These are phyloP conservation scores for Neobulgaria alba DNA, from an alignment of 2,329 filamentous ascomycete species.

Conservation along the genomic window DNA sequence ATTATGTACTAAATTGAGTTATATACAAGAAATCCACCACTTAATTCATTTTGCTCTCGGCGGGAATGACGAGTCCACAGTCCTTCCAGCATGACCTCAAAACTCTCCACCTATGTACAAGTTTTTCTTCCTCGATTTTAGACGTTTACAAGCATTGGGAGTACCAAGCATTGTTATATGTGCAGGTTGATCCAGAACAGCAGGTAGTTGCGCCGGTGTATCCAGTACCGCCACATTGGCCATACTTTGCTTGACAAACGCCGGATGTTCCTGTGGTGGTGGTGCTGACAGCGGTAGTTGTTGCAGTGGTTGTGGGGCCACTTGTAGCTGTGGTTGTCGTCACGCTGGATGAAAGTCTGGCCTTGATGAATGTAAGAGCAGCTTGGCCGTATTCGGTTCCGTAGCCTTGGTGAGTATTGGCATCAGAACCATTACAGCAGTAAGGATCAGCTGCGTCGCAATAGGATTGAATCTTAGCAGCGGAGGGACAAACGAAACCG, in stretches of 20 bases:
- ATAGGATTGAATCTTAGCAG: slow-evolving; percentile 48
- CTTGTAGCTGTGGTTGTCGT: slow-evolving; percentile 1
- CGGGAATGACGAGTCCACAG: too few species aligned
- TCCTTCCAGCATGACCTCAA: neutral
- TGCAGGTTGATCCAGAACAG: slow-evolving; percentile 20
- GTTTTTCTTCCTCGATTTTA: too few species aligned
- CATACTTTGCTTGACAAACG: neutral
- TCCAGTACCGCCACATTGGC: slow-evolving; percentile 14
- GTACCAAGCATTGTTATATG: slow-evolving; percentile 18
- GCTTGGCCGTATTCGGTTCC: slow-evolving; percentile 46
- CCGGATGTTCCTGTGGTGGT: slow-evolving; percentile 1
- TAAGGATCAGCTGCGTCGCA: slow-evolving; percentile 52
- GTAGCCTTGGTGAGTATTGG: slow-evolving; percentile 48
- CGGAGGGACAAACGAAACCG: slow-evolving; percentile 45
- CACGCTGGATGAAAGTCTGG: slow-evolving; percentile 32
- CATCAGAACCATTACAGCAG: slow-evolving; percentile 51
- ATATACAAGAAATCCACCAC: too few species aligned
- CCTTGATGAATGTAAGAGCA: slow-evolving; percentile 49
- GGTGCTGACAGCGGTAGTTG: slow-evolving; percentile 3
- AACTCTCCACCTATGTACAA: neutral
- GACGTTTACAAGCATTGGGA: slow-evolving; percentile 21
- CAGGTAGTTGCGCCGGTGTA: slow-evolving; percentile 22
- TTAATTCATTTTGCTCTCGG: too few species aligned
- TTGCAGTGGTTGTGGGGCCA: slow-evolving; percentile 3
- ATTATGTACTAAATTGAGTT: too few species aligned